Evolutionary conservation across 129 eudicot species (phyloP).

Genomic region (Apium graveolens): DNA sequence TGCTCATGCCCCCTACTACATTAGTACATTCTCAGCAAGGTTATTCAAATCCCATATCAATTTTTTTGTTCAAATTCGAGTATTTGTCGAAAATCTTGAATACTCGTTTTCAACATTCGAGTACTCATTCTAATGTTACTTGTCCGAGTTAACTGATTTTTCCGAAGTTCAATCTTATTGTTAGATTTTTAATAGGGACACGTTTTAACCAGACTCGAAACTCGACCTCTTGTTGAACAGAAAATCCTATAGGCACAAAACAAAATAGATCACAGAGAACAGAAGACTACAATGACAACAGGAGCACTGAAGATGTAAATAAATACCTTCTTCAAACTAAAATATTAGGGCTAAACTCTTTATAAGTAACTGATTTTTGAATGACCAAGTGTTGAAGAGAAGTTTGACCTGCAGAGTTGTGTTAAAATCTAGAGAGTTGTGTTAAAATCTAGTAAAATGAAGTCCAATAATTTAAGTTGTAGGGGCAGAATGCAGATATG

Average conservation of each 20-base stretch:
- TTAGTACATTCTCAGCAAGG: background rate
- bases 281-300: background rate
- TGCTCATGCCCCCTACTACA: slow-evolving; percentile 18
- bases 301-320: background rate
- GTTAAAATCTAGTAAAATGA: background rate
- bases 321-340: background rate
- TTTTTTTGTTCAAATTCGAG: too few species aligned
- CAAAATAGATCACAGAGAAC: too few species aligned
- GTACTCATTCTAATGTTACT: too few species aligned
- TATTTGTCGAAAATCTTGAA: too few species aligned
- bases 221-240: background rate
- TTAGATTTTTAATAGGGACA: too few species aligned
- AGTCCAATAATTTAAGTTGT: background rate
- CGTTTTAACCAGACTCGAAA: slow-evolving; percentile 9
- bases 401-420: background rate
- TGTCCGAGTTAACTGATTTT: too few species aligned
- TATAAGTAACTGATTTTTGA: background rate
- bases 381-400: background rate
- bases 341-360: background rate
- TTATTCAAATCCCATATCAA: too few species aligned
- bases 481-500: background rate
- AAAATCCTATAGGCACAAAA: background rate
- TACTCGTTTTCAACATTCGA: too few species aligned
- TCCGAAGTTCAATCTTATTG: too few species aligned
- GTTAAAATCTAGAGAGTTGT: background rate